Base-by-base conservation (phyloP, 2,329 filamentous ascomycete genomes). In the Aureobasidium melanogenum region DNA sequence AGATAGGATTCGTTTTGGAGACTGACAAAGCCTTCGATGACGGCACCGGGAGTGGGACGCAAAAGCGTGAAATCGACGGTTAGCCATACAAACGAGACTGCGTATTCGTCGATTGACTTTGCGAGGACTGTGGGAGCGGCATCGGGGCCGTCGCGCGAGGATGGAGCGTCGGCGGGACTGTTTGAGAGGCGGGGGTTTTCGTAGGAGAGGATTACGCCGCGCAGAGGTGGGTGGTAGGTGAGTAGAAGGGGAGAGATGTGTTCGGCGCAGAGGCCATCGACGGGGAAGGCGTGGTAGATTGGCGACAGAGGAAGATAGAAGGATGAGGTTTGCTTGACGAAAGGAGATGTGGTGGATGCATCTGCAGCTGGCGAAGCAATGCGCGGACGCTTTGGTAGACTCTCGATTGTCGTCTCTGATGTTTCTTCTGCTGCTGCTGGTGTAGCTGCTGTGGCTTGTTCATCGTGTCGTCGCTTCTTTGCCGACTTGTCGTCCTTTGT, bases 1-100 rank as follows among this genome's bases (percentile, higher is more conserved):
- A 99, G 81, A 70, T 97, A 91, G 7, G 90, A 91, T 67, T 94
- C 89, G 51, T 88, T 93, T 71, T 96, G 90, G 32, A 97, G 79
- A 69, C 93, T 94, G 61, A 97, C 83, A 66, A 82, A 86, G 12
- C 91, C 94, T 66, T 92, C 87, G 70, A 97, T 82, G 74, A 82
- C 85, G 9, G 86, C 84, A 38, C 89, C 89, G 48, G 84, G 83
- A 58, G 81, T 79, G 0, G 94, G 93, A 34, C 88, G 83, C 72
- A 96, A 95, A 19, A 97, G 77, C 47, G 95, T 80, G 64, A 96
- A 88, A 24, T 95, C 91, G 1, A 88, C 91, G 0, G 91, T 96
- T 24, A 96, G 83, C 87, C 93, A 97, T 51, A 89, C 84, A 70
- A 89, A 97, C 24, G 87, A 87, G 26, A 91, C 89, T 8, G 88